Evolutionary conservation across 2,329 filamentous ascomycete species (phyloP).

Genomic region (Beauveria varroae): DNA sequence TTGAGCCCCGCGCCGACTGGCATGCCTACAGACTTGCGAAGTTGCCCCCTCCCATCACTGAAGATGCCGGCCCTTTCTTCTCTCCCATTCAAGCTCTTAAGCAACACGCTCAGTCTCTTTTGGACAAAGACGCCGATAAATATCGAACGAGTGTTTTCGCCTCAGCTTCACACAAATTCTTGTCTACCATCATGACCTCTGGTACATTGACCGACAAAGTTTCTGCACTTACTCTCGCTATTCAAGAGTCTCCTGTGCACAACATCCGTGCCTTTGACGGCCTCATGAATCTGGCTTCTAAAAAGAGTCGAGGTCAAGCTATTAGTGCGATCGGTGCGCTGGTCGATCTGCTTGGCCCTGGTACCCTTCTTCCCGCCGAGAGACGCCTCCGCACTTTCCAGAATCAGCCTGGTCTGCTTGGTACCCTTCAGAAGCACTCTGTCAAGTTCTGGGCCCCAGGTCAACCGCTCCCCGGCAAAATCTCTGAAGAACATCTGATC

Average conservation of each 20-base stretch:
- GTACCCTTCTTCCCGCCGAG: slow-evolving; percentile 73
- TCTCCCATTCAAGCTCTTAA: slow-evolving; percentile 46
- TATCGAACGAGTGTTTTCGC: slow-evolving; percentile 70
- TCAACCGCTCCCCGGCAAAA: slow-evolving; percentile 63
- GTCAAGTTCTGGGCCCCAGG: slow-evolving; percentile 55
- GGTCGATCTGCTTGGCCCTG: slow-evolving; percentile 89
- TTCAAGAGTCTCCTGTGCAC: slow-evolving; percentile 94
- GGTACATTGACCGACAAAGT: slow-evolving; percentile 96
- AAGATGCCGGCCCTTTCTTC: slow-evolving; percentile 36
- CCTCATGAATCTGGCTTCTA: slow-evolving; percentile 74
- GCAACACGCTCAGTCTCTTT: slow-evolving; percentile 62
- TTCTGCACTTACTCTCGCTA: slow-evolving; percentile 84
- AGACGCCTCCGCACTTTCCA: slow-evolving; percentile 74
- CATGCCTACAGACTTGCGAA: slow-evolving; percentile 36
- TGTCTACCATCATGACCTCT: slow-evolving; percentile 93
- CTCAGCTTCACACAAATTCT: slow-evolving; percentile 88
- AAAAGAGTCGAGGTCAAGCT: slow-evolving; percentile 88
- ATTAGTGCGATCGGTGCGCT: slow-evolving; percentile 87
- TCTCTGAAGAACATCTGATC: slow-evolving; percentile 73
- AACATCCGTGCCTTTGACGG: slow-evolving; percentile 85
- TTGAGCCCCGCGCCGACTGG: slow-evolving; percentile 53
- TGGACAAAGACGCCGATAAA: slow-evolving; percentile 68
- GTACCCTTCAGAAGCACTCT: slow-evolving; percentile 56
- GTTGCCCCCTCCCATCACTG: slow-evolving; percentile 37
- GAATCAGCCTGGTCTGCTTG: slow-evolving; percentile 68